phyloP scores from a whole-genome alignment of 768 basidiomycete genomes.

The Tulasnella sp. region DNA sequence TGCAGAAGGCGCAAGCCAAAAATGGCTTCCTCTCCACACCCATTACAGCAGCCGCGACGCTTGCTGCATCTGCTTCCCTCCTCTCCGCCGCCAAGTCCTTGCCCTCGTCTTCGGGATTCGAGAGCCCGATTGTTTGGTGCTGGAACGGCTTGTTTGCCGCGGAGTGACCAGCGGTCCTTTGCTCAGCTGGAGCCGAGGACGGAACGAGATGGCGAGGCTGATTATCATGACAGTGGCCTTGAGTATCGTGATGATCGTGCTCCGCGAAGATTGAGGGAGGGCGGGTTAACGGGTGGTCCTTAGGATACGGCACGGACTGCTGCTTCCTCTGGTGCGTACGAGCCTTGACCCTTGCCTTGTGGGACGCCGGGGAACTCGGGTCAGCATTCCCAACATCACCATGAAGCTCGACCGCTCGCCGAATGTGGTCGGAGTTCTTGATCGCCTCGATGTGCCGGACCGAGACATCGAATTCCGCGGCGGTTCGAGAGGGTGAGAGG shows the following conservation, averaged over 20 bases:
- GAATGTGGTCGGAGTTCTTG: not conserved
- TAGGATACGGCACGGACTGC: not conserved
- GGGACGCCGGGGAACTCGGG: not conserved
- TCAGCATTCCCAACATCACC: not conserved
- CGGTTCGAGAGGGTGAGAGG: not conserved
- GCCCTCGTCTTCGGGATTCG: not conserved
- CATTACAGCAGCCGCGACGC: not conserved
- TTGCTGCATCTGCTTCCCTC: not conserved
- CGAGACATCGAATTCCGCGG: not conserved
- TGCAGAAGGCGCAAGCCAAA: conserved; percentile 10
- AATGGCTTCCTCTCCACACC: conserved; percentile 9
- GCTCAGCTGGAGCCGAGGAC: not conserved
- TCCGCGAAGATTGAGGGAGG: not conserved
- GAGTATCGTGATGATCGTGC: too few species aligned
- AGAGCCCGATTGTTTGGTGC: conserved; percentile 3
- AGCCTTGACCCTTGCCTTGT: not conserved
- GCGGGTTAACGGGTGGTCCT: not conserved
- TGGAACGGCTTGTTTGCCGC: too few species aligned
- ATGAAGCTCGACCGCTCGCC: not conserved
- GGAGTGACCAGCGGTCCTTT: too few species aligned
- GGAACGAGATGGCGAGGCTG: too few species aligned
- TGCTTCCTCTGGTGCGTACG: not conserved
- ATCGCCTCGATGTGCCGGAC: not conserved
- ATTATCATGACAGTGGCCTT: too few species aligned
- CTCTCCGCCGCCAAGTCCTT: not conserved